These are phyloP conservation scores for Coemansia sp. DNA, from an alignment of 192 early-diverging fungal genomes.

Conservation along the genomic window DNA sequence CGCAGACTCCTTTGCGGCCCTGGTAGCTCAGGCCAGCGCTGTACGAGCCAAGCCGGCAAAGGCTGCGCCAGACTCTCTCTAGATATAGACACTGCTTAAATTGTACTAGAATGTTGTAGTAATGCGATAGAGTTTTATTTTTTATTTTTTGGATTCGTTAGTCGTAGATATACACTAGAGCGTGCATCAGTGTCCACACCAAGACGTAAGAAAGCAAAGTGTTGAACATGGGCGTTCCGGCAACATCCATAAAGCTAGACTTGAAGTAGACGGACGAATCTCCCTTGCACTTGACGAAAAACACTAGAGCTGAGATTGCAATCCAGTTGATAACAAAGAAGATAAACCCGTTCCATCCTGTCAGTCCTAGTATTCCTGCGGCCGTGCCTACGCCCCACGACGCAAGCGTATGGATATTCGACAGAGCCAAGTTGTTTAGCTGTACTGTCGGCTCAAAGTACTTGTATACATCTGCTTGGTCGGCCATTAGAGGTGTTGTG, in stretches of 20 bases:
- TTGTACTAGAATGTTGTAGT: not conserved
- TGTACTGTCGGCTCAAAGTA: constrained; percentile 56
- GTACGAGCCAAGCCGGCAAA: constrained; percentile 2
- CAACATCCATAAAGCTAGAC: constrained; percentile 46
- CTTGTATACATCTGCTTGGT: constrained; percentile 46
- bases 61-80: not conserved
- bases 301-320: constrained; percentile 60
- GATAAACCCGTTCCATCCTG: constrained; percentile 78
- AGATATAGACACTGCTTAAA: not conserved
- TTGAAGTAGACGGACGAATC: constrained; percentile 63
- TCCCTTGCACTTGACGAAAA: constrained; percentile 60
- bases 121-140: not conserved
- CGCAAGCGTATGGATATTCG: constrained; percentile 53
- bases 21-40: constrained; percentile 30
- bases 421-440: constrained; percentile 47
- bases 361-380: constrained; percentile 87
- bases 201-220: constrained; percentile 51
- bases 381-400: constrained; percentile 69
- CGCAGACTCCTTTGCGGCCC: constrained; percentile 31
- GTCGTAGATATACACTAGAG: constrained; percentile 53
- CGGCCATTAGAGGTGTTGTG: constrained; percentile 19
- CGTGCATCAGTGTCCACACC: constrained; percentile 54
- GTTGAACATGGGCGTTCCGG: constrained; percentile 43
- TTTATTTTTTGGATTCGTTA: not conserved
- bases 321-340: constrained; percentile 75